Base-by-base conservation (phyloP, 768 basidiomycete species). In the Postia placenta region DNA sequence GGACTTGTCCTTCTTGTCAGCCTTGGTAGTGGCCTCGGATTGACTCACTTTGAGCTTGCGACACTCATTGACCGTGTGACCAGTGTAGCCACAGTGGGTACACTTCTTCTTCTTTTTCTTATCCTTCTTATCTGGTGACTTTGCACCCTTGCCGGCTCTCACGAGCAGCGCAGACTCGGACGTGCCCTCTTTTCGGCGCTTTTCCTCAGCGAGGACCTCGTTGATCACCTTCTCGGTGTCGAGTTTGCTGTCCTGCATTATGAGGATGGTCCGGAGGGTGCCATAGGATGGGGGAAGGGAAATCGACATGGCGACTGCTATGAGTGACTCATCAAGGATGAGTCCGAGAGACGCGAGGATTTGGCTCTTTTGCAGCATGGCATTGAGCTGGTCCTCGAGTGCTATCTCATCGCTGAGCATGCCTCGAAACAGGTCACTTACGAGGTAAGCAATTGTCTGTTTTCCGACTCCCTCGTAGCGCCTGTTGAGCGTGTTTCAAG, bases 261-360 rank as follows among this genome's bases (percentile, higher is more conserved):
- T 58, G 15, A 63, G 50, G 47, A 60, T 58, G 1, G 53, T 60
- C n/a, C n/a, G n/a, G n/a, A n/a, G n/a, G n/a, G n/a, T n/a, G n/a
- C n/a, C n/a, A n/a, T n/a, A n/a, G n/a, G 56, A 61, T 0, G 56
- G 11, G 0, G 60, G 62, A 6, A 63, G 53, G 4, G 62, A 58
- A 23, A 54, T 48, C 3, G 57, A 47, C 37, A 63, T 56, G 12
- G 58, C 53, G 28, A 58, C 42, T 2, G 58, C 58, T 2, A 63
- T 24, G 19, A 63, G 47, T 3, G 53, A 51, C 28, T 63, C 58
- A 1, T 56, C 45, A 11, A 61, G 51, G 4, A 47, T 5, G 17
- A 53, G 45, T 11, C 56, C 53, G 26, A 63, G 54, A 2, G 52
- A 38, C 1, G 36, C 15, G 44, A 60, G 51, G 20, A 56, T 47